Evolutionary conservation across 768 basidiomycete genomes (phyloP).

Genomic region (Mycena amicta): DNA sequence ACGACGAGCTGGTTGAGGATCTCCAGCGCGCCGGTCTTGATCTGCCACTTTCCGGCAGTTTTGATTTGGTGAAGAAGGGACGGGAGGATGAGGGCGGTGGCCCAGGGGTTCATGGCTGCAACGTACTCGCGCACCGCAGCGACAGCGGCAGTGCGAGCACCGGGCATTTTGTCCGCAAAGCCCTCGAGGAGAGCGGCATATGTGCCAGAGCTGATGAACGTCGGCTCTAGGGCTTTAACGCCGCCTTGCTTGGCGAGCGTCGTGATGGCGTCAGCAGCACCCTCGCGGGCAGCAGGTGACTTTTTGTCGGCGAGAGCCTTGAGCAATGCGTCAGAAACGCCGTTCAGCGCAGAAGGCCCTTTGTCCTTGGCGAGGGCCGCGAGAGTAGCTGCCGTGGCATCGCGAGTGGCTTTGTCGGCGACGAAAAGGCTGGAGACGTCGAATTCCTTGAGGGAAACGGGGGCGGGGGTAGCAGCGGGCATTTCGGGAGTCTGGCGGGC

Average conservation of each 20-base stretch:
- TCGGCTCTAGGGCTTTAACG: conserved; percentile 82
- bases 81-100: conserved; percentile 78
- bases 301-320: conserved; percentile 96
- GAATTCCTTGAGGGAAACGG: conserved; percentile 58
- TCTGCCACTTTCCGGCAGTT: conserved; percentile 95
- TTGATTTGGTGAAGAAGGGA: conserved; percentile 90
- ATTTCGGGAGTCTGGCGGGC: conserved; percentile 65
- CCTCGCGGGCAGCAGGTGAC: conserved; percentile 88
- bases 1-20: conserved; percentile 86
- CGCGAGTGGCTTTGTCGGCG: conserved; percentile 82
- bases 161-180: conserved; percentile 93
- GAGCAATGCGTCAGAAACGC: conserved; percentile 71
- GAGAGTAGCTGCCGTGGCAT: conserved; percentile 67
- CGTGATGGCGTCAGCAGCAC: conserved; percentile 73
- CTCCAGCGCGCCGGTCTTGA: conserved; percentile 87
- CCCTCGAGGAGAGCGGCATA: conserved; percentile 86
- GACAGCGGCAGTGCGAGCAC: conserved; percentile 81
- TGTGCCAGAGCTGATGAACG: conserved; percentile 84
- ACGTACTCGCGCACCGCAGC: conserved; percentile 80
- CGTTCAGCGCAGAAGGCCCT: conserved; percentile 76
- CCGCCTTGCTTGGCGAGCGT: conserved; percentile 71
- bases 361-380: conserved; percentile 80
- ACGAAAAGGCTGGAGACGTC: conserved; percentile 79
- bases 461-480: conserved; percentile 70
- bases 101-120: conserved; percentile 87